Percentiles rank a stretch among this genome's conserved stretches.
Evolutionary conservation across 2,329 filamentous ascomycete species (phyloP).

Genomic region (Exophiala calicioides): DNA sequence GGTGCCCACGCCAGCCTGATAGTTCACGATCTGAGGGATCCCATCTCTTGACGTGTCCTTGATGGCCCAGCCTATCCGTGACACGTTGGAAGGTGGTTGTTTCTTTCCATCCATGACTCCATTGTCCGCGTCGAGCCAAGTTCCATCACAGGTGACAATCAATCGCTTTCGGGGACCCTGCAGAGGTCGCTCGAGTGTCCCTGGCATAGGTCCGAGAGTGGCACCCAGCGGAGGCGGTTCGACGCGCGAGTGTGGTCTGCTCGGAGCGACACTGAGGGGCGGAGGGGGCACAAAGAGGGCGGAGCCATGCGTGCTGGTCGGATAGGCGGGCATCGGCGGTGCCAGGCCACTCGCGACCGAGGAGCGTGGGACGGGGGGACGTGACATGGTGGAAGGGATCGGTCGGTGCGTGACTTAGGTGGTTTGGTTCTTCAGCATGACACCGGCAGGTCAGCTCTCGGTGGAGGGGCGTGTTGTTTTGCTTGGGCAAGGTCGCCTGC

Average conservation of each 20-base stretch:
- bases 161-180: slow-evolving; percentile 34
- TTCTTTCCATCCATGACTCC: slow-evolving; percentile 32
- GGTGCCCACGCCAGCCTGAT: slow-evolving; percentile 45
- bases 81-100: slow-evolving; percentile 43
- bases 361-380: slow-evolving; percentile 19
- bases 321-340: slow-evolving; percentile 20
- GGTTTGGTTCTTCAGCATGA: slow-evolving; percentile 7
- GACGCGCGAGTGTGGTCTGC: slow-evolving; percentile 24
- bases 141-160: slow-evolving; percentile 41
- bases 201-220: slow-evolving; percentile 30
- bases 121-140: slow-evolving; percentile 38
- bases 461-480: not conserved
- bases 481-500: slow-evolving; percentile 18
- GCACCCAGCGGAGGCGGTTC: slow-evolving; percentile 30
- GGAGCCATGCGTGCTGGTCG: slow-evolving; percentile 23
- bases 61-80: slow-evolving; percentile 40
- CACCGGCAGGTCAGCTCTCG: slow-evolving; percentile 6
- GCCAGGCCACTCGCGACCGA: slow-evolving; percentile 26
- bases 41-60: slow-evolving; percentile 36
- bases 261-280: slow-evolving; percentile 17
- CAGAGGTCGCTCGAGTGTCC: slow-evolving; percentile 26
- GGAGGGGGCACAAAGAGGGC: slow-evolving; percentile 18
- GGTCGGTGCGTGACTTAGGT: slow-evolving; percentile 2
- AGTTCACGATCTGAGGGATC: slow-evolving; percentile 44
- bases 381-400: slow-evolving; percentile 20